These are phyloP conservation scores for Funneliformis geosporum DNA, from an alignment of 192 early-diverging fungal genomes.

Conservation along the genomic window DNA sequence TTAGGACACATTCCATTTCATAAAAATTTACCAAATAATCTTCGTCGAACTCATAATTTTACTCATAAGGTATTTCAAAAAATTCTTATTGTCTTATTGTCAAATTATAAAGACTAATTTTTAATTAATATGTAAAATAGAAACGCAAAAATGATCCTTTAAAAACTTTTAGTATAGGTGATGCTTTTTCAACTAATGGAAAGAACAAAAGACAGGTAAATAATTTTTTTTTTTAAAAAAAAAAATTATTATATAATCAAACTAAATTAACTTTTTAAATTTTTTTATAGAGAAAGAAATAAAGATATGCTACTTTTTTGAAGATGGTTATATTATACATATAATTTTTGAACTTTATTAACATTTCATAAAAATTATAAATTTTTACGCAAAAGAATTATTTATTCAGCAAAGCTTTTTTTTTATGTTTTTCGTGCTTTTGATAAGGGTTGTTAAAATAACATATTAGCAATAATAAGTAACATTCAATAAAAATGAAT, in stretches of 20 bases:
- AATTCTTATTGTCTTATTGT: not conserved
- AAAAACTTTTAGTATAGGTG: constrained; percentile 6
- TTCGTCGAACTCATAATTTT: not conserved
- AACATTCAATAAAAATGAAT: no score
- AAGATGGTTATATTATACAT: not conserved
- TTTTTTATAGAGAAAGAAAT: not conserved
- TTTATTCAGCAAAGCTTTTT: no score
- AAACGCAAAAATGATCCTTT: constrained; percentile 21
- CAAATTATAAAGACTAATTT: no score
- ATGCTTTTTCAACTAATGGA: not conserved
- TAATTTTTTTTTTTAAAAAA: not conserved
- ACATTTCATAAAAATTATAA: no score
- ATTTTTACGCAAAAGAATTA: no score
- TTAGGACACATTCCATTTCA: not conserved
- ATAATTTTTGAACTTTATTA: no score
- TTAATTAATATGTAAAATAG: not conserved
- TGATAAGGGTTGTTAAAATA: no score
- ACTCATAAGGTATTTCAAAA: not conserved
- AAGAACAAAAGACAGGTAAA: constrained; percentile 10
- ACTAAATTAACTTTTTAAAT: not conserved
- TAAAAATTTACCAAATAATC: not conserved
- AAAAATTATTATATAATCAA: not conserved
- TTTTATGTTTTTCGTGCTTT: no score
- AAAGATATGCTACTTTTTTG: not conserved
- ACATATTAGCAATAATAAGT: no score